Evolutionary conservation across 116 monocot species (phyloP), one percentile per base, ranked within the genome.

Genomic region (Zostera marina): DNA sequence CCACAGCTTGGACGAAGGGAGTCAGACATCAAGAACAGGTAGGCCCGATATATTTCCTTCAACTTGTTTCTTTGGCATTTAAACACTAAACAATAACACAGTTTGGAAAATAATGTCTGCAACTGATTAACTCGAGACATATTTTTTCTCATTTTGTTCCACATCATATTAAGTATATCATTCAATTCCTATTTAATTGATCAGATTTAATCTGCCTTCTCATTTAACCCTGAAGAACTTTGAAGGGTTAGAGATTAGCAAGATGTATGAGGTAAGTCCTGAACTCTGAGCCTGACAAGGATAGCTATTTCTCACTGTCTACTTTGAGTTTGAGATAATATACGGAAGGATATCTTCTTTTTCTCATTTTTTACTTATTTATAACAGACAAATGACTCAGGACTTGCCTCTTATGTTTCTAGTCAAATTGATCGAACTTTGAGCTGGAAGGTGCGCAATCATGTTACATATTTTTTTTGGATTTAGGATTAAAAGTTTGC

Each of bases 21-120:
- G 70, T 80, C 93, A 14, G 93, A 93, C 41, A 84, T 94, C 52
- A 94, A 84, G 69, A 94, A 94, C 75, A 81, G 93, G 93, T 84
- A 43, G 24, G n/a, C 24, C 2, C 0, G 14, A 10, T 14, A 13
- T 5, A 44, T 5, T 23, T 23, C 53, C 24, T 53, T 24, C 53
- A 53, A 32, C 32, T 32, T 32, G 0, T 32, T 32, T 2, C 32
- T 32, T 32, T 32, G 5, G 32, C 32, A 32, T 26, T 26, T 26
- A 26, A 26, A 26, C 26, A 26, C 26, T 26, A 26, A 26, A 26
- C 32, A 3, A 32, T 3, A 32, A 32, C 32, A 32, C 2, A 32
- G 32, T 5, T 32, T 32, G 0, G 32, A 5, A 32, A 32, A 32
- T 32, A 32, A 32, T 32, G 0, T 32, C 32, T 1, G 32, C 32